Evolutionary conservation across 2,329 filamentous ascomycete genomes (phyloP).

Genomic region (Mycogone perniciosa): DNA sequence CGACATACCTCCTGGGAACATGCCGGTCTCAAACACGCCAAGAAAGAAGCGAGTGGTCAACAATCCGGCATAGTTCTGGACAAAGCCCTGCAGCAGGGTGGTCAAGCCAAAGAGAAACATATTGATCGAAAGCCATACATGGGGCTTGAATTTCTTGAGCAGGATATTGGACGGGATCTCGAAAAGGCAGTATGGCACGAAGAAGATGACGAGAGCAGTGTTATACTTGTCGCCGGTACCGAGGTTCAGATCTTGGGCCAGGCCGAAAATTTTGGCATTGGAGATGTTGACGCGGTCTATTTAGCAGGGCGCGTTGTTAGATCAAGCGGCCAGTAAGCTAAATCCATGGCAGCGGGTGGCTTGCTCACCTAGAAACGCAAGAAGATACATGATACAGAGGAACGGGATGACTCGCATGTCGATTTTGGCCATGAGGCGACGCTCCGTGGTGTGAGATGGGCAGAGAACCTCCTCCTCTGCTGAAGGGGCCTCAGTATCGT

Average conservation of each 20-base stretch:
- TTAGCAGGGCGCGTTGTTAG: background rate
- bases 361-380: constrained; percentile 55
- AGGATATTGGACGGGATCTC: constrained; percentile 65
- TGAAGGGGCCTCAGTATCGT: background rate
- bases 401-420: constrained; percentile 67
- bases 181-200: constrained; percentile 67
- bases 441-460: constrained; percentile 54
- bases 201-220: constrained; percentile 73
- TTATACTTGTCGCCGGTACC: constrained; percentile 54
- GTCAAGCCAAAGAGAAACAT: constrained; percentile 80
- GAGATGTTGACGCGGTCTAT: constrained; percentile 68
- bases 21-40: constrained; percentile 67
- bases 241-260: constrained; percentile 58
- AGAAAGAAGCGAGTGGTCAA: constrained; percentile 81
- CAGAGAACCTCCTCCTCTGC: constrained; percentile 24
- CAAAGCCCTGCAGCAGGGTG: constrained; percentile 69
- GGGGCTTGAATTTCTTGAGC: constrained; percentile 56
- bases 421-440: constrained; percentile 60
- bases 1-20: constrained; percentile 48
- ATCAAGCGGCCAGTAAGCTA: background rate
- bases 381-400: constrained; percentile 63
- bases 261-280: constrained; percentile 64
- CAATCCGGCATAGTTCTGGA: constrained; percentile 69
- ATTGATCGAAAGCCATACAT: constrained; percentile 69
- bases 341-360: background rate